Percentiles rank a stretch among this genome's conserved stretches.
Evolutionary conservation across 2,329 filamentous ascomycete species (phyloP).

Genomic region (Triangularia verruculosa): DNA sequence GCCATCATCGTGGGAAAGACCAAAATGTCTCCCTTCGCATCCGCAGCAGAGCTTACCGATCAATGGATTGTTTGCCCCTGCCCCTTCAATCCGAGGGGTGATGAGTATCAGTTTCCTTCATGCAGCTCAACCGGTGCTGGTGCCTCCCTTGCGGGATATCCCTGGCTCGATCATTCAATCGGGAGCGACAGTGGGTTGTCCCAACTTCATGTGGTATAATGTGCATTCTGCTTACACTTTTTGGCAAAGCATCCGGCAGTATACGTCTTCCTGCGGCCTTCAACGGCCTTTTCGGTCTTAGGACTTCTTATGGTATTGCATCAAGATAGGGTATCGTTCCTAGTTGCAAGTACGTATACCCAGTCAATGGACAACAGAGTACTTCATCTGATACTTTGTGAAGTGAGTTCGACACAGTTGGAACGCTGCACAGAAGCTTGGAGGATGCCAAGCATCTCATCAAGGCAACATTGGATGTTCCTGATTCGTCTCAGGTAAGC

Average conservation of each 20-base stretch:
- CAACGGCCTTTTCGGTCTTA: conserved; percentile 1
- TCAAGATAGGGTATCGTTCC: not conserved
- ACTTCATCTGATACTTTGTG: not conserved
- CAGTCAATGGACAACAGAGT: not conserved
- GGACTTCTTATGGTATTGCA: conserved; percentile 6
- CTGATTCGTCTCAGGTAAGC: not conserved
- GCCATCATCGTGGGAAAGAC: conserved; percentile 5
- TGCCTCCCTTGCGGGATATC: conserved; percentile 2
- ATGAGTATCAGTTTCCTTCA: not conserved
- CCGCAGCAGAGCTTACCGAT: not conserved
- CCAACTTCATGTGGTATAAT: too few relatives aligned
- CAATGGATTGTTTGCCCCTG: conserved; percentile 5
- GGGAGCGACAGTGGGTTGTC: conserved; percentile 11
- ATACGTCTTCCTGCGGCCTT: not conserved
- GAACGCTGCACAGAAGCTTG: conserved; percentile 7
- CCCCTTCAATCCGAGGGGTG: conserved; percentile 7
- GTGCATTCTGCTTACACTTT: not conserved
- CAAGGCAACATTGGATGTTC: not conserved
- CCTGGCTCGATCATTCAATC: conserved; percentile 4
- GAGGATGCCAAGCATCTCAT: conserved; percentile 5
- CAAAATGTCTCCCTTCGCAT: conserved; percentile 6
- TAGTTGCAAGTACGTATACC: conserved; percentile 4
- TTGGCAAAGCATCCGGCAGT: not conserved
- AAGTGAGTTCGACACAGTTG: conserved; percentile 8
- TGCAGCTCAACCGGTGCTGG: conserved; percentile 7